Conservation (phyloP, 1,139 yeast genomes). For the Pneumocystis jirovecii region DNA sequence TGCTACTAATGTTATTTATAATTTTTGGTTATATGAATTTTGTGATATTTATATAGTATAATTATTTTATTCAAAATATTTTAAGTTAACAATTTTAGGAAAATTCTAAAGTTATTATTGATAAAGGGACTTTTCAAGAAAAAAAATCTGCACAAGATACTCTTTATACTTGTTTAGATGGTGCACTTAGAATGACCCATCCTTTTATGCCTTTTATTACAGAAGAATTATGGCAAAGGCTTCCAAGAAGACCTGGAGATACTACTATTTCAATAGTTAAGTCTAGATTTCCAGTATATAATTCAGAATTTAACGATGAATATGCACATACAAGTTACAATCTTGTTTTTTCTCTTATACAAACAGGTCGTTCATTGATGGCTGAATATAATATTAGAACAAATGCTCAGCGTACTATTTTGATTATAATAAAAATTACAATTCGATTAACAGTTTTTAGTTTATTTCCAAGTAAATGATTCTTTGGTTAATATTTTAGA, state of each 20-base stretch:
- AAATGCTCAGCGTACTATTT: conserved; percentile 36
- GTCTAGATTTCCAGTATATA: conserved; percentile 64
- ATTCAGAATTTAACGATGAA: conserved; percentile 43
- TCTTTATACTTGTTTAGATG: conserved; percentile 79
- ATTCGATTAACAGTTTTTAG: conserved; percentile 26
- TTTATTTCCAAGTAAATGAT: conserved; percentile 52
- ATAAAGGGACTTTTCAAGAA: conserved; percentile 72
- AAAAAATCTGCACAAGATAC: conserved; percentile 86
- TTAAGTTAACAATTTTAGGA: conserved; percentile 19
- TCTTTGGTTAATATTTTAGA: conserved; percentile 39
- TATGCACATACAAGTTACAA: conserved; percentile 64
- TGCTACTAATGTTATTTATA: conserved; percentile 73
- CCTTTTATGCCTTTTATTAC: conserved; percentile 97
- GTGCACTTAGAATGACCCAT: conserved; percentile 80
- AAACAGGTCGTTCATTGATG: conserved; percentile 80
- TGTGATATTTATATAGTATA: conserved; percentile 85
- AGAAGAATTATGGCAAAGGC: conserved; percentile 97
- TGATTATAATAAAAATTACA: background rate
- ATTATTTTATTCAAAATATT: background rate
- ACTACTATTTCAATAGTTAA: conserved; percentile 54
- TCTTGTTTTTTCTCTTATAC: conserved; percentile 69
- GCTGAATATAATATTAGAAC: conserved; percentile 79
- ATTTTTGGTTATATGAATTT: conserved; percentile 84
- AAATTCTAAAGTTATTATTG: conserved; percentile 81
- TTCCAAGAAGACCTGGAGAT: conserved; percentile 75